phyloP scores from a whole-genome alignment of 306 rosid species.

The Cicer judaicum region DNA sequence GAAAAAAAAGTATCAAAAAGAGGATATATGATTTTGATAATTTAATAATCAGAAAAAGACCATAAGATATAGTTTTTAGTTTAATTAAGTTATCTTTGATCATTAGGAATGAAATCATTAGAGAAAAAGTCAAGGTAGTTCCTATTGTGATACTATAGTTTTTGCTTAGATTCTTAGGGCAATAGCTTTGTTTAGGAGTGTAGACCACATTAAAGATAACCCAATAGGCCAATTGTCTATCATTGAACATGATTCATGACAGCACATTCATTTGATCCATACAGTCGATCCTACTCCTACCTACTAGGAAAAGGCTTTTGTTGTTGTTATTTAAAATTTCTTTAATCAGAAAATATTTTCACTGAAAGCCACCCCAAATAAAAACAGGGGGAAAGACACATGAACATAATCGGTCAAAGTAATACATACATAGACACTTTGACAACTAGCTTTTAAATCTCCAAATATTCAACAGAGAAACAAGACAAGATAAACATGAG shows the following conservation, averaged over 20 bases:
- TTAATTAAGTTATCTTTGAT: conserved; percentile 1
- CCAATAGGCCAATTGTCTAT: not conserved
- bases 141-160: not conserved
- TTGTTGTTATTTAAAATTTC: conserved; percentile 5
- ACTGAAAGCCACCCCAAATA: not conserved
- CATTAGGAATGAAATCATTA: not conserved
- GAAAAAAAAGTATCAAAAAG: not conserved
- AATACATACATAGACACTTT: conserved; percentile 1
- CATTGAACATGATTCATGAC: not conserved
- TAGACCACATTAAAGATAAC: not conserved
- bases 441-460: conserved; percentile 1
- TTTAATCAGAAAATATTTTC: conserved; percentile 5
- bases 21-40: not conserved
- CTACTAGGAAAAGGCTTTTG: not conserved
- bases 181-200: not conserved
- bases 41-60: conserved; percentile 4
- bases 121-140: not conserved
- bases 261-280: not conserved
- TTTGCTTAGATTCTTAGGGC: not conserved
- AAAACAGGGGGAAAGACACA: not conserved
- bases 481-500: not conserved
- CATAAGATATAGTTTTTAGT: not conserved
- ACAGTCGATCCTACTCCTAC: not conserved
- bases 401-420: not conserved
- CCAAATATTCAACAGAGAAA: conserved; percentile 28